These are phyloP conservation scores for Yamadazyma blattariae DNA, from an alignment of 1,139 yeast species.

Conservation along the genomic window DNA sequence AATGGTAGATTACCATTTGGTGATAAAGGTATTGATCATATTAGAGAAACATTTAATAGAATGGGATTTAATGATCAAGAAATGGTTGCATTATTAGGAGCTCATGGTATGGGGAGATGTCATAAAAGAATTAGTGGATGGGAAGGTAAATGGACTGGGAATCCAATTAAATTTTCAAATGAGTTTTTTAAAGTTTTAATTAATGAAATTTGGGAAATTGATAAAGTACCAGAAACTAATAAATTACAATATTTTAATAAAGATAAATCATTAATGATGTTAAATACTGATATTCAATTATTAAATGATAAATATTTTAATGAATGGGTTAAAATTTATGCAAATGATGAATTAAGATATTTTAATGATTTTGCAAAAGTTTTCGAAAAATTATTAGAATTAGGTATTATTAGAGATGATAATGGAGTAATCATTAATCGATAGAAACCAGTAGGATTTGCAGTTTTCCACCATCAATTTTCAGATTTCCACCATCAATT, in stretches of 20 bases:
- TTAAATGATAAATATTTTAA: conserved; percentile 47
- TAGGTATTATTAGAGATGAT: conserved; percentile 43
- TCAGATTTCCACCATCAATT: neutral
- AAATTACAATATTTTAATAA: conserved; percentile 33
- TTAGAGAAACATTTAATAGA: conserved; percentile 50
- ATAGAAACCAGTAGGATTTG: no score
- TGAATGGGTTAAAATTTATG: conserved; percentile 52
- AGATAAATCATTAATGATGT: conserved; percentile 55
- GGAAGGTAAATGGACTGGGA: conserved; percentile 41
- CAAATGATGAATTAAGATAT: conserved; percentile 50
- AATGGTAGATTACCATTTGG: conserved; percentile 64
- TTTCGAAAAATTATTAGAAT: conserved; percentile 55
- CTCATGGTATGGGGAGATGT: conserved; percentile 65
- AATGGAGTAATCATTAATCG: neutral
- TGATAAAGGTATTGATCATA: conserved; percentile 49
- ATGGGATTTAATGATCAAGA: conserved; percentile 66
- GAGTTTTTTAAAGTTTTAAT: conserved; percentile 31
- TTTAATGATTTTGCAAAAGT: conserved; percentile 51
- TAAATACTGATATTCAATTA: conserved; percentile 61
- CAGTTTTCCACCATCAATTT: neutral
- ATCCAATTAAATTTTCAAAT: conserved; percentile 35
- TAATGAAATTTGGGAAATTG: conserved; percentile 29
- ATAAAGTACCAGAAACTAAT: conserved; percentile 40
- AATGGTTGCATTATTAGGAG: conserved; percentile 62
- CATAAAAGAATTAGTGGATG: conserved; percentile 51